Conservation (phyloP, 1,139 yeast species). For the Diutina rugosa region DNA sequence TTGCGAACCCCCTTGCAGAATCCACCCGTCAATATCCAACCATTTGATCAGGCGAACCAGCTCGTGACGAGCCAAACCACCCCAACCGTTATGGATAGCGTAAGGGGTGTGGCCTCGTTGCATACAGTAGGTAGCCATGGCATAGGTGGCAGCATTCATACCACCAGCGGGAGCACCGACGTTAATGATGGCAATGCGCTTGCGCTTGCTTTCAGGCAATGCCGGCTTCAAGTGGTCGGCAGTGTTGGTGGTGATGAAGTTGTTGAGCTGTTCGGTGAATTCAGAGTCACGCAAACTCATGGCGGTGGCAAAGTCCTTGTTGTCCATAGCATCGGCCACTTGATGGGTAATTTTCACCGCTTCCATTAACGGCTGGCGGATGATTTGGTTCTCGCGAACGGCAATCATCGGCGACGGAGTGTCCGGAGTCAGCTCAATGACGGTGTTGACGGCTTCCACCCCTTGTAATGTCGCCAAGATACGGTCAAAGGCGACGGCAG, state of each 20-base stretch:
- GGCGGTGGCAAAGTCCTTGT: conserved; percentile 49
- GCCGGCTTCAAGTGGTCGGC: conserved; percentile 55
- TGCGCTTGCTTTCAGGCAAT: conserved; percentile 41
- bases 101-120: conserved; percentile 64
- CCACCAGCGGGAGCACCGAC: conserved; percentile 84
- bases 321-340: conserved; percentile 55
- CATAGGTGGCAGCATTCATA: conserved; percentile 63
- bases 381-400: conserved; percentile 57
- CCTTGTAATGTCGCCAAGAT: conserved; percentile 70
- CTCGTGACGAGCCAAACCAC: conserved; percentile 68
- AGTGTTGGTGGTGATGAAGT: conserved; percentile 59
- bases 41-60: conserved; percentile 49
- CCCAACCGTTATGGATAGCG: conserved; percentile 67
- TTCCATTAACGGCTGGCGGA: conserved; percentile 56
- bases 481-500: conserved; percentile 73
- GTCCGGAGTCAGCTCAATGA: conserved; percentile 53
- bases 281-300: conserved; percentile 60
- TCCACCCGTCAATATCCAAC: conserved; percentile 67
- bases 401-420: conserved; percentile 74
- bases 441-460: conserved; percentile 73
- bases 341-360: conserved; percentile 59
- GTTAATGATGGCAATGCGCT: conserved; percentile 65
- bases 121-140: conserved; percentile 63
- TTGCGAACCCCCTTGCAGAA: conserved; percentile 66
- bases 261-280: conserved; percentile 57